Conservation (phyloP, 345 rosid species). For the Hevea brasiliensis region DNA sequence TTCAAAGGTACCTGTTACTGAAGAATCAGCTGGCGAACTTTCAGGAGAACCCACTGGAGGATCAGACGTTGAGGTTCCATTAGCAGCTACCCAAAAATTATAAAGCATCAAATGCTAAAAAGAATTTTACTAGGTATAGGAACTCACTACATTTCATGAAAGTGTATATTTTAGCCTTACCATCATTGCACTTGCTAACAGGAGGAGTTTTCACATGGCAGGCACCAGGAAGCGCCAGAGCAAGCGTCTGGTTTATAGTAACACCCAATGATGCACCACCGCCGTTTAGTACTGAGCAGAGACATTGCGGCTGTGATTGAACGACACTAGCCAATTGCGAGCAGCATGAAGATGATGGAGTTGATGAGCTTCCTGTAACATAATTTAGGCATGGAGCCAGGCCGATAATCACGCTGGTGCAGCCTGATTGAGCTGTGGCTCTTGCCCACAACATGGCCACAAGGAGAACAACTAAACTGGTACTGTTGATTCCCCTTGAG, state of each 20-base stretch:
- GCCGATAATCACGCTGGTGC: constrained; percentile 42
- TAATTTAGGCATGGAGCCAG: constrained; percentile 48
- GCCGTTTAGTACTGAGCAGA: constrained; percentile 42
- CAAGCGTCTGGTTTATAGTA: constrained; percentile 49
- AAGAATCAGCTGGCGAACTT: constrained; percentile 17
- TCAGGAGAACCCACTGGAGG: constrained; percentile 31
- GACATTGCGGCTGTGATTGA: constrained; percentile 48
- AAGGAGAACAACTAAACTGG: constrained; percentile 13
- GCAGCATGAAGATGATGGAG: constrained; percentile 59
- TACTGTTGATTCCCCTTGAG: constrained; percentile 13
- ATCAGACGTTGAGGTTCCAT: background rate
- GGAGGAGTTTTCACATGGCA: constrained; percentile 60
- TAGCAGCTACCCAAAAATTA: constrained; percentile 3
- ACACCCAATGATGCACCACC: constrained; percentile 45
- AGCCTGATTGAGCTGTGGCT: constrained; percentile 41
- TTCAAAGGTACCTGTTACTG: background rate
- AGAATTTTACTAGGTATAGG: too few relatives aligned
- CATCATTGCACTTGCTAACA: constrained; percentile 46
- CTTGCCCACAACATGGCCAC: constrained; percentile 29
- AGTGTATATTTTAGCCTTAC: constrained; percentile 16
- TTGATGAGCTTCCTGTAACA: constrained; percentile 39
- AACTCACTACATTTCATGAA: background rate
- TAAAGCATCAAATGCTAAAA: background rate
- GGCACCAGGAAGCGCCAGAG: constrained; percentile 48
- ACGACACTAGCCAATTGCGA: constrained; percentile 52